phyloP scores from a whole-genome alignment of 2,329 filamentous ascomycete species.

The Cladosporium sp. region DNA sequence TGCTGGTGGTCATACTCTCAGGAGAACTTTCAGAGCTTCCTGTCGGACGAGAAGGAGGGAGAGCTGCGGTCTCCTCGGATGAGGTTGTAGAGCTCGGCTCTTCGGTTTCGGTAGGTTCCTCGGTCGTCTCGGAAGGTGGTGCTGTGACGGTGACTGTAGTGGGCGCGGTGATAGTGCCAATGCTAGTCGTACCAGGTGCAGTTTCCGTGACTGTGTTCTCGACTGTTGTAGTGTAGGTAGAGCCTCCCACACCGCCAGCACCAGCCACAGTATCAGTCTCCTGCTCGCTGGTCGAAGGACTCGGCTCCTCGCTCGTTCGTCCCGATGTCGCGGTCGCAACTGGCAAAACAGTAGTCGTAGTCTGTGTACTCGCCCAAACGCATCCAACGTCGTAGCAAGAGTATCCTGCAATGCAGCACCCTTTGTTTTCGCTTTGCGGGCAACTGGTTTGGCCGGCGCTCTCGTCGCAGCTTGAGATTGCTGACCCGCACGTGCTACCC shows the following conservation, averaged over 20 bases:
- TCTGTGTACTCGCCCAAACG: conserved; percentile 46
- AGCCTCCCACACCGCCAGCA: conserved; percentile 7
- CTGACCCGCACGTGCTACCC: conserved; percentile 63
- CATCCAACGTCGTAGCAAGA: conserved; percentile 70
- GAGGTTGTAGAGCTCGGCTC: conserved; percentile 28
- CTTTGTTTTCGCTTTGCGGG: conserved; percentile 64
- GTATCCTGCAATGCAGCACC: conserved; percentile 74
- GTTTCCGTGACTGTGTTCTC: conserved; percentile 13
- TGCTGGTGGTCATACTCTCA: conserved; percentile 28
- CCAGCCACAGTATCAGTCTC: neutral
- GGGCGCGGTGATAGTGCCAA: conserved; percentile 16
- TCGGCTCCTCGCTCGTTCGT: neutral
- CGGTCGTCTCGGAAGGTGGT: conserved; percentile 1
- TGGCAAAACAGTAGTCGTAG: conserved; percentile 30
- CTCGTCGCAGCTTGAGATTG: conserved; percentile 60
- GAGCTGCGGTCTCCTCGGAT: conserved; percentile 41
- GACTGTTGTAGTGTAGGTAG: conserved; percentile 14
- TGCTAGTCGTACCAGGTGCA: conserved; percentile 16
- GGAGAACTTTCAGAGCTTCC: conserved; percentile 21
- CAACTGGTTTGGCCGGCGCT: conserved; percentile 64
- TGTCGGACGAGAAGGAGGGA: conserved; percentile 25
- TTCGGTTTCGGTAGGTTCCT: conserved; percentile 5
- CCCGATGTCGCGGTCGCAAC: conserved; percentile 23
- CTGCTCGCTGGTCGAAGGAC: neutral
- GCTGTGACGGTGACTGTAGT: conserved; percentile 19